Evolutionary conservation across 192 early-diverging fungal species (phyloP).

Genomic region (Umbelopsis isabellina): DNA sequence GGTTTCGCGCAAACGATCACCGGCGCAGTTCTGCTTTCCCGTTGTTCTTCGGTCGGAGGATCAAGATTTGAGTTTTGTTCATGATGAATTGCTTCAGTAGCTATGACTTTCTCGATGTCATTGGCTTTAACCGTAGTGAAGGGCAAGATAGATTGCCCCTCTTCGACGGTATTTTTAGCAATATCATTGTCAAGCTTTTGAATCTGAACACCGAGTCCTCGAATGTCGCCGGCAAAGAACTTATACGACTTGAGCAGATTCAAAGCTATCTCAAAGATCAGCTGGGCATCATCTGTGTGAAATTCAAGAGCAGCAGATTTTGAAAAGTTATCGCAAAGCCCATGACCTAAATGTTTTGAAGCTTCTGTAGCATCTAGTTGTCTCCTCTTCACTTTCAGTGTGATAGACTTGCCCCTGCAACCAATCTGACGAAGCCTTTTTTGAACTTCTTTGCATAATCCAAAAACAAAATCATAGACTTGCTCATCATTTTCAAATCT

Average conservation of each 20-base stretch:
- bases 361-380: slow-evolving; percentile 52
- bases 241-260: slow-evolving; percentile 43
- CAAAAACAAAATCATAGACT: slow-evolving; percentile 60
- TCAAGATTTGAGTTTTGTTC: no score
- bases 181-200: slow-evolving; percentile 42
- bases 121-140: not conserved
- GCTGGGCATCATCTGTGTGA: slow-evolving; percentile 51
- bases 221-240: slow-evolving; percentile 46
- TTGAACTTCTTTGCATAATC: slow-evolving; percentile 67
- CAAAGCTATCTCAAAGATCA: slow-evolving; percentile 41
- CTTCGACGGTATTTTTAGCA: not conserved
- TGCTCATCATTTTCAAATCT: slow-evolving; percentile 77
- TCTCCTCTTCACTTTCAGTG: slow-evolving; percentile 69
- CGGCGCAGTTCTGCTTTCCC: no score
- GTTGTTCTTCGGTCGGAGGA: no score
- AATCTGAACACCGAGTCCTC: slow-evolving; percentile 59
- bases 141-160: slow-evolving; percentile 7
- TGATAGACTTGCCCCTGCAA: slow-evolving; percentile 62
- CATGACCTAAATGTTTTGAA: slow-evolving; percentile 68
- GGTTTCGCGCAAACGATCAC: not conserved
- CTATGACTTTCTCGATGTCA: not conserved
- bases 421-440: slow-evolving; percentile 59
- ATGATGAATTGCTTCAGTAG: no score
- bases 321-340: slow-evolving; percentile 62
- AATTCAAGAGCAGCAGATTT: slow-evolving; percentile 50